A percentile compares a stretch with the other conserved stretches of the same genome.
These are phyloP conservation scores for Barnettozyma sp. DNA, from an alignment of 805 yeast species.

Conservation along the genomic window DNA sequence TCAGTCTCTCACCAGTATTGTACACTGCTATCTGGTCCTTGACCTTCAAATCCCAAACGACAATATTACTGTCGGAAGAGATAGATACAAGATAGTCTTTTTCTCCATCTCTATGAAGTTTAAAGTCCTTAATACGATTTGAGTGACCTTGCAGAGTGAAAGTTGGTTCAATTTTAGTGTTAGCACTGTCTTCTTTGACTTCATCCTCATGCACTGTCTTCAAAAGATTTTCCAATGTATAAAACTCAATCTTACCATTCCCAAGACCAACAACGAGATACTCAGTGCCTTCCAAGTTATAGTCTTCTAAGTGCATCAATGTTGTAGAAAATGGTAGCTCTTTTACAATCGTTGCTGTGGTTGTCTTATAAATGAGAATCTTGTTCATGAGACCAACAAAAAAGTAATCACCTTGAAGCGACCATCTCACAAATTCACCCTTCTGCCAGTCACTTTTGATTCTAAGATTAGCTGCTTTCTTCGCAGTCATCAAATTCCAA, in stretches of 20 bases:
- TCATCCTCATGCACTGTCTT: slow-evolving; percentile 25
- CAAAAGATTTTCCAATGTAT: slow-evolving; percentile 32
- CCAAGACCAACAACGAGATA: slow-evolving; percentile 62
- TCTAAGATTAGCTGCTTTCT: slow-evolving; percentile 81
- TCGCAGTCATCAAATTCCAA: slow-evolving; percentile 96
- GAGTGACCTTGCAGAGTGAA: slow-evolving; percentile 75
- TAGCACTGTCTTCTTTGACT: slow-evolving; percentile 7
- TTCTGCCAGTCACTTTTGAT: slow-evolving; percentile 61
- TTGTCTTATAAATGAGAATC: slow-evolving; percentile 57
- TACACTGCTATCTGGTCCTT: slow-evolving; percentile 86
- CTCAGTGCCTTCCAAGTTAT: slow-evolving; percentile 40
- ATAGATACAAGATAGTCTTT: slow-evolving; percentile 63
- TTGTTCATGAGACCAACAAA: slow-evolving; percentile 67
- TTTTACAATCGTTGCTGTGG: slow-evolving; percentile 49
- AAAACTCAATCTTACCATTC: slow-evolving; percentile 64
- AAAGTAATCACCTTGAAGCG: slow-evolving; percentile 59
- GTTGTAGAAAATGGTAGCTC: slow-evolving; percentile 48
- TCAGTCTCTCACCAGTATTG: slow-evolving; percentile 84
- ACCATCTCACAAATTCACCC: slow-evolving; percentile 65
- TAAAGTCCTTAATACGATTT: slow-evolving; percentile 75
- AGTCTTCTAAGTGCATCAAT: slow-evolving; percentile 60
- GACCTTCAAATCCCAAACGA: slow-evolving; percentile 71
- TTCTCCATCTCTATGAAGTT: slow-evolving; percentile 34
- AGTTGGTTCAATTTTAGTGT: slow-evolving; percentile 34
- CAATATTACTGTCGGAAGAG: slow-evolving; percentile 89